Evolutionary conservation across 1,139 yeast genomes (phyloP).

Genomic region (Zygoascus meyerae): DNA sequence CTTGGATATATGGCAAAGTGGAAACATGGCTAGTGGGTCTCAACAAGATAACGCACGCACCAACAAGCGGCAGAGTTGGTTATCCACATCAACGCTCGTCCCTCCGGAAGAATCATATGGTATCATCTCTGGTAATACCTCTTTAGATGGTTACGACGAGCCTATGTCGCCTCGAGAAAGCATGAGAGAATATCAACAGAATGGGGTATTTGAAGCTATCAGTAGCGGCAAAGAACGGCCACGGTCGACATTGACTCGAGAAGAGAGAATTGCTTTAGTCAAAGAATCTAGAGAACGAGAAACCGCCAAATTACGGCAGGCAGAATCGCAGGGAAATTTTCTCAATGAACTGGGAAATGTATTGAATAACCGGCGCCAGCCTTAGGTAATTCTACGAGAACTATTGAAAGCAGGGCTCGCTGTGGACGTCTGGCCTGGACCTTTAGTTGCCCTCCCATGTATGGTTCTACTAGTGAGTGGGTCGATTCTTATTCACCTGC

Average conservation of each 20-base stretch:
- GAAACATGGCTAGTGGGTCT: neutral
- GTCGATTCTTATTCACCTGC: no score
- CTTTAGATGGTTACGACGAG: slow-evolving; percentile 5
- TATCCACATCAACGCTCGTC: slow-evolving; percentile 1
- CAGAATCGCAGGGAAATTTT: slow-evolving; percentile 21
- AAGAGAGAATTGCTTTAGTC: slow-evolving; percentile 26
- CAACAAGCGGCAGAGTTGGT: slow-evolving; percentile 2
- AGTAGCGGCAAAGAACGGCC: slow-evolving; percentile 19
- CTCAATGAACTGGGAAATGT: slow-evolving; percentile 27
- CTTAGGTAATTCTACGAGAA: no score
- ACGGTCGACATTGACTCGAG: slow-evolving; percentile 18
- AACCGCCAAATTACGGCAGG: slow-evolving; percentile 13
- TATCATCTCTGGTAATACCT: neutral
- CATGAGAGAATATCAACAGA: slow-evolving; percentile 36
- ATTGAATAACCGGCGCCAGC: slow-evolving; percentile 16
- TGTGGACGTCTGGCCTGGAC: no score
- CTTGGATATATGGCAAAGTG: slow-evolving; percentile 30
- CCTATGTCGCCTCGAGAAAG: slow-evolving; percentile 10
- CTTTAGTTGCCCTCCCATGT: no score
- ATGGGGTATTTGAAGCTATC: slow-evolving; percentile 28
- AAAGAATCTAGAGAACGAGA: slow-evolving; percentile 22
- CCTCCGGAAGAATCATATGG: neutral
- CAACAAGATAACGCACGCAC: neutral
- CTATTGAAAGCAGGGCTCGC: no score
- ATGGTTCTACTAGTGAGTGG: no score